A percentile compares a stretch with the other conserved stretches of the same genome.
phyloP scores from a whole-genome alignment of 441 rosid genomes.

The Syzygium syzygioides region DNA sequence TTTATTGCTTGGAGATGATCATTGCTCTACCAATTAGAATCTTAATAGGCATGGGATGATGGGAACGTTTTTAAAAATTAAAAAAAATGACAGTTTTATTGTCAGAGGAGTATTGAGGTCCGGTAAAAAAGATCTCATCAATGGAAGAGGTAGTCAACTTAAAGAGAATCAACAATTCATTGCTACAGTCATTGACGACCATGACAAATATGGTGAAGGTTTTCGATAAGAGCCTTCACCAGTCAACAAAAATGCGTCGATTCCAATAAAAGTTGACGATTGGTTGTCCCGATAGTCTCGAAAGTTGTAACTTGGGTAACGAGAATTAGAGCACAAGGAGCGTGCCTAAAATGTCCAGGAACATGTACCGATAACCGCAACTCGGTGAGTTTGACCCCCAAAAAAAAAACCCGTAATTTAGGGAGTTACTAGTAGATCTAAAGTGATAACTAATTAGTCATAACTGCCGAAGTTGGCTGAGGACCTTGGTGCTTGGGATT shows the following conservation, averaged over 20 bases:
- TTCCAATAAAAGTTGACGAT: not conserved
- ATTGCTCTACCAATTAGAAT: not conserved
- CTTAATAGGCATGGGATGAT: not conserved
- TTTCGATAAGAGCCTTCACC: not conserved
- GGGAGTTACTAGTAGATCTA: not conserved
- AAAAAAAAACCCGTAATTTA: not conserved
- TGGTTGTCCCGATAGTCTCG: rapidly evolving
- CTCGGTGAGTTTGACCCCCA: not conserved
- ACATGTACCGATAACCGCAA: not conserved
- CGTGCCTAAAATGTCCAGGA: not conserved
- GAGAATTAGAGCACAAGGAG: not conserved
- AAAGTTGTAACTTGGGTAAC: not conserved
- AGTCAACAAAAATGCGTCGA: not conserved
- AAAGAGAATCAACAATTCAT: not conserved
- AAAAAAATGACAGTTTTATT: not conserved
- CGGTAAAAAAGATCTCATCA: not conserved
- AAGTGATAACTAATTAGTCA: not conserved
- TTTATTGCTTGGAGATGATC: not conserved
- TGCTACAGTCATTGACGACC: not conserved
- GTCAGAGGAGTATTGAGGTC: not conserved
- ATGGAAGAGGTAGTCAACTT: not conserved
- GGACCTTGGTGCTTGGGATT: not conserved
- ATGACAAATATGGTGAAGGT: not conserved
- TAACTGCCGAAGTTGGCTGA: rapidly evolving
- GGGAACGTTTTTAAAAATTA: not conserved